These are phyloP conservation scores for Sclerotinia borealis DNA, from an alignment of 2,329 filamentous ascomycete genomes.

Conservation along the genomic window DNA sequence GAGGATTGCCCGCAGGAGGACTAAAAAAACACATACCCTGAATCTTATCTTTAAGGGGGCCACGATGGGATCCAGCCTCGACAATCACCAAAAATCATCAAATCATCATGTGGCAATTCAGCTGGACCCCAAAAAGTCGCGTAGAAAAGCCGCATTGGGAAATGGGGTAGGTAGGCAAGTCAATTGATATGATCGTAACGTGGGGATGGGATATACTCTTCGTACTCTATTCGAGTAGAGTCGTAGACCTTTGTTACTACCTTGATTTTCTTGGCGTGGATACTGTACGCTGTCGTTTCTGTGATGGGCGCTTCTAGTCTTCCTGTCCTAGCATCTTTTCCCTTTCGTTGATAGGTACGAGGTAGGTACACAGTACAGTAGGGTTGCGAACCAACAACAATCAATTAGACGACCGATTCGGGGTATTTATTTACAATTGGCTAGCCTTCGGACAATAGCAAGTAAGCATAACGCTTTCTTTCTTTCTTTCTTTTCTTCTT, in stretches of 20 bases:
- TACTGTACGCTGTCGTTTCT: not conserved
- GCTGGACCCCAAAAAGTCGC: slow-evolving; percentile 13
- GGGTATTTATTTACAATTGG: not conserved
- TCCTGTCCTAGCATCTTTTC: not conserved
- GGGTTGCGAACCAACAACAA: no score
- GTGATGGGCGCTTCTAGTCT: slow-evolving; percentile 4
- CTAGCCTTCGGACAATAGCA: slow-evolving; percentile 5
- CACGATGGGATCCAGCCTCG: slow-evolving; percentile 4
- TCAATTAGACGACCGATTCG: not conserved
- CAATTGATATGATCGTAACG: slow-evolving; percentile 7
- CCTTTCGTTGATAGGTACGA: no score
- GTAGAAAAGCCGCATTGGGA: slow-evolving; percentile 5
- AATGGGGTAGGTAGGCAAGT: not conserved
- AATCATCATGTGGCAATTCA: slow-evolving; percentile 8
- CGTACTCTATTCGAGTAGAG: no score
- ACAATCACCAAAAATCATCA: not conserved
- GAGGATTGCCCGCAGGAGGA: not conserved
- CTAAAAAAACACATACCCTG: not conserved
- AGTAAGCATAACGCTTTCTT: slow-evolving; percentile 11
- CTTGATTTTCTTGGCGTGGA: not conserved
- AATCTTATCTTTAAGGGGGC: not conserved
- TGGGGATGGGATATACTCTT: slow-evolving; percentile 11
- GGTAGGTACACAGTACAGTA: no score
- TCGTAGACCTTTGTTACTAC: not conserved
- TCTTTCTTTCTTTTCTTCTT: no score